Conservation (phyloP, 2,329 filamentous ascomycete species). For the Colletotrichum truncatum region DNA sequence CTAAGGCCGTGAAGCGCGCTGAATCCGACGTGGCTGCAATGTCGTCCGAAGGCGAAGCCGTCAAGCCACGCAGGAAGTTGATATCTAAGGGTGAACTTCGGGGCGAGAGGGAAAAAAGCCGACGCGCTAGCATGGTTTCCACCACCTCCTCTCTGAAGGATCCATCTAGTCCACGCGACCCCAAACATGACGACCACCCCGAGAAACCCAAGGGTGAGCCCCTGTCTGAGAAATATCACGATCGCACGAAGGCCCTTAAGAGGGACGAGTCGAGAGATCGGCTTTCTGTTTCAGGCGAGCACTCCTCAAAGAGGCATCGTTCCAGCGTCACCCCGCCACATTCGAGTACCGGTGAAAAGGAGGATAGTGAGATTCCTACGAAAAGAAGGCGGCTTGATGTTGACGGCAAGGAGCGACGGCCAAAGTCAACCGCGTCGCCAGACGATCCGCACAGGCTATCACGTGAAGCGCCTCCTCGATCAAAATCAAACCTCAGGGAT, state of each 20-base stretch:
- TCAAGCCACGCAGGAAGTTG: conserved; percentile 70
- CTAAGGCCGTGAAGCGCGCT: conserved; percentile 57
- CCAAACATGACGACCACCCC: conserved; percentile 55
- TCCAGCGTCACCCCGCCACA: conserved; percentile 67
- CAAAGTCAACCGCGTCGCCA: conserved; percentile 52
- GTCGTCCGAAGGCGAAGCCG: conserved; percentile 65
- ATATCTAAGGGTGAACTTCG: conserved; percentile 71
- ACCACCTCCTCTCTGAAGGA: conserved; percentile 63
- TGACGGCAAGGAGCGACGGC: conserved; percentile 60
- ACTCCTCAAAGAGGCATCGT: conserved; percentile 65
- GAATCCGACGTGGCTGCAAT: conserved; percentile 63
- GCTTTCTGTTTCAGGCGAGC: conserved; percentile 59
- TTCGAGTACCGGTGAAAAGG: conserved; percentile 61
- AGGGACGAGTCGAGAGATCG: conserved; percentile 69
- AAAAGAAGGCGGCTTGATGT: conserved; percentile 68
- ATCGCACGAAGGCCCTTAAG: conserved; percentile 68
- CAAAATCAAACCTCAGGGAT: conserved; percentile 46
- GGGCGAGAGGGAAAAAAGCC: conserved; percentile 66
- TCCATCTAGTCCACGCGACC: conserved; percentile 61
- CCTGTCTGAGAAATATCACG: conserved; percentile 64
- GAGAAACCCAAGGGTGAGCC: conserved; percentile 57
- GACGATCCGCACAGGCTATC: conserved; percentile 49
- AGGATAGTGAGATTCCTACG: conserved; percentile 57
- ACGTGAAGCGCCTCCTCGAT: conserved; percentile 28
- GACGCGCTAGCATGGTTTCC: conserved; percentile 66